Conservation (phyloP, 106 monocot genomes). For the Vanilla planifolia region DNA sequence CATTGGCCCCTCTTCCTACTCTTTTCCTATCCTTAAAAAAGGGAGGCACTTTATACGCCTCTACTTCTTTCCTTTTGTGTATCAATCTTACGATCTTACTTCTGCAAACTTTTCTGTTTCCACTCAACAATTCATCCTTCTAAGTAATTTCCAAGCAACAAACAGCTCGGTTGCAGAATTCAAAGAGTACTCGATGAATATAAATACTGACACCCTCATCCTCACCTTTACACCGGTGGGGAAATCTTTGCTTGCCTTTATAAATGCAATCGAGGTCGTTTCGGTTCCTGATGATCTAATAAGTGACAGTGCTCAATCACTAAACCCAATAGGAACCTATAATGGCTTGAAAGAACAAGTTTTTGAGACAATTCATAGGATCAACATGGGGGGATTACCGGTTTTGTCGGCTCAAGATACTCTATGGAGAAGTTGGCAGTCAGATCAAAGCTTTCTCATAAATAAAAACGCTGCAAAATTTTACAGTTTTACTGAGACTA, state of each 20-base stretch:
- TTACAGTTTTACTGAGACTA: not conserved
- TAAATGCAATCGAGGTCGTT: constrained; percentile 70
- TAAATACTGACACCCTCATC: constrained; percentile 18
- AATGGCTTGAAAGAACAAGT: constrained; percentile 14
- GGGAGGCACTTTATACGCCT: constrained; percentile 69
- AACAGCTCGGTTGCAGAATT: constrained; percentile 10
- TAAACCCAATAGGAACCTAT: constrained; percentile 9
- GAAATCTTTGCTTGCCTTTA: constrained; percentile 35
- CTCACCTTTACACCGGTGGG: constrained; percentile 35
- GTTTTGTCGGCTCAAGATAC: constrained; percentile 41
- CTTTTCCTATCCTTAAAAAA: constrained; percentile 28
- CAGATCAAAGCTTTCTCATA: constrained; percentile 29
- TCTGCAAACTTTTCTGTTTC: constrained; percentile 42
- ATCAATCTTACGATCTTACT: constrained; percentile 36
- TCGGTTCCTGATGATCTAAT: constrained; percentile 58
- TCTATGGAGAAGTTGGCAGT: constrained; percentile 48
- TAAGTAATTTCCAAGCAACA: constrained; percentile 22
- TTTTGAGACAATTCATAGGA: constrained; percentile 44
- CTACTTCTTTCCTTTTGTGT: constrained; percentile 63
- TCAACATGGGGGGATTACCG: constrained; percentile 60
- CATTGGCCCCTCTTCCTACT: constrained; percentile 36
- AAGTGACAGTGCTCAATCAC: constrained; percentile 9
- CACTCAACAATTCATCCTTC: constrained; percentile 35
- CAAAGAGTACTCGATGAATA: constrained; percentile 48
- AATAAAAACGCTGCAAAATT: constrained; percentile 11